These are phyloP conservation scores for Castanospermum australe DNA, from an alignment of 306 rosid genomes.

Conservation along the genomic window DNA sequence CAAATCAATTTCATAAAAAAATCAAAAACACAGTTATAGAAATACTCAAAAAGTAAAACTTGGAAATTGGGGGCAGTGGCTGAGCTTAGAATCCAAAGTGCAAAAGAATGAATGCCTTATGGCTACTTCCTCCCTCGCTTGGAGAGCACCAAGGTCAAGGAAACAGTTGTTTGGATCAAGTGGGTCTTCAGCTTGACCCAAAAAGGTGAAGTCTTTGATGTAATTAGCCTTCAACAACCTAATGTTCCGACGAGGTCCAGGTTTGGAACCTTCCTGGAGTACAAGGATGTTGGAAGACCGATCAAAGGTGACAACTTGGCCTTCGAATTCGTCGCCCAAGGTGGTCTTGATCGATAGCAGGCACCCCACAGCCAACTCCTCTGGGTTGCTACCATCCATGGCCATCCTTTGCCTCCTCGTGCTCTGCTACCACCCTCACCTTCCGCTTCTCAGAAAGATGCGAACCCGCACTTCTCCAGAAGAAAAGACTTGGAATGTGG, in stretches of 20 bases:
- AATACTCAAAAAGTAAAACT: neutral
- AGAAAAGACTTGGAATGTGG: too few relatives aligned
- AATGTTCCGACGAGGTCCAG: conserved; percentile 66
- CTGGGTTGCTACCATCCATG: conserved; percentile 58
- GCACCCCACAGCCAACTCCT: conserved; percentile 77
- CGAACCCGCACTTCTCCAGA: conserved; percentile 17
- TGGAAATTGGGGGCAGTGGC: neutral
- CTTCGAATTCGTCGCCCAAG: conserved; percentile 81
- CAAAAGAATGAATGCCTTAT: conserved; percentile 46
- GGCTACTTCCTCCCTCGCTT: conserved; percentile 70
- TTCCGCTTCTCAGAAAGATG: neutral
- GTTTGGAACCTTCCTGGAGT: conserved; percentile 74
- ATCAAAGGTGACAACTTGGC: conserved; percentile 83
- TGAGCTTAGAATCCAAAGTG: neutral
- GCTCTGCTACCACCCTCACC: too few relatives aligned
- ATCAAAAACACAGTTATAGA: neutral
- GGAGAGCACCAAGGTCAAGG: conserved; percentile 70
- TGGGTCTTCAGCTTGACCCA: conserved; percentile 77
- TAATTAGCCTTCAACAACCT: conserved; percentile 74
- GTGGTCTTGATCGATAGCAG: conserved; percentile 80
- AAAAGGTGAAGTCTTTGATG: conserved; percentile 65
- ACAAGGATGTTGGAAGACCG: conserved; percentile 80
- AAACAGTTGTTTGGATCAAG: conserved; percentile 59
- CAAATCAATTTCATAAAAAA: neutral
- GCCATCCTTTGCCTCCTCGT: conserved; percentile 34